Evolutionary conservation across 345 rosid species (phyloP).

Genomic region (Rhodamnia rubescens): DNA sequence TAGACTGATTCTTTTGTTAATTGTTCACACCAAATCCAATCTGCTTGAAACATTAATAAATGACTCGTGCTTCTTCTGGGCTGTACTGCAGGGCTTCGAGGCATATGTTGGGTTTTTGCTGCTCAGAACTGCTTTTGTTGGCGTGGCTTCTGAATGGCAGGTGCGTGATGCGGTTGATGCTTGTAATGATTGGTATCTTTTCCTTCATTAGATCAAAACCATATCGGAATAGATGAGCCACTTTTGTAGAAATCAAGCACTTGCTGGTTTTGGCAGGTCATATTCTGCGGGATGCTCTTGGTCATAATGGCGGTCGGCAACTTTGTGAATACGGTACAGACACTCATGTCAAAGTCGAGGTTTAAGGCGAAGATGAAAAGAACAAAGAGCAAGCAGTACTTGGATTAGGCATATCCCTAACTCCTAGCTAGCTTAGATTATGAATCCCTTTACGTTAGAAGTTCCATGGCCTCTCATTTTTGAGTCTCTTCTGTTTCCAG

Average conservation of each 20-base stretch:
- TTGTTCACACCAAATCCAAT: no score
- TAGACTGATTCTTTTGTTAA: not conserved
- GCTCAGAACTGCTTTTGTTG: slow-evolving; percentile 64
- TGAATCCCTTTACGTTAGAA: not conserved
- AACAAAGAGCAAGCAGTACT: slow-evolving; percentile 71
- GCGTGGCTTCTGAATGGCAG: slow-evolving; percentile 92
- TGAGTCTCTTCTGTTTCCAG: not conserved
- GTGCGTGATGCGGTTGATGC: slow-evolving; percentile 12
- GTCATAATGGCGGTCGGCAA: slow-evolving; percentile 92
- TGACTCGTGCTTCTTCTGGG: not conserved
- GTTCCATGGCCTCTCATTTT: slow-evolving; percentile 5
- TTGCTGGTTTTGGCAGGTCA: slow-evolving; percentile 40
- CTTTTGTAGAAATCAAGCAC: not conserved
- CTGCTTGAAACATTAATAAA: not conserved
- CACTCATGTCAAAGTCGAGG: slow-evolving; percentile 74
- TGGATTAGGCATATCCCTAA: slow-evolving; percentile 23
- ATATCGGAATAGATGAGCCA: not conserved
- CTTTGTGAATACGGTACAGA: slow-evolving; percentile 74
- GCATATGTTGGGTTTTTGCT: slow-evolving; percentile 82
- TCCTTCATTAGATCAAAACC: not conserved
- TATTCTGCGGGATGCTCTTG: slow-evolving; percentile 71
- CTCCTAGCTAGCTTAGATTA: slow-evolving; percentile 5
- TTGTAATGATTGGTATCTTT: not conserved
- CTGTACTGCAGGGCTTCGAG: slow-evolving; percentile 65
- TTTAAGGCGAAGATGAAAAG: slow-evolving; percentile 95